phyloP scores from a whole-genome alignment of 225 moss, liverwort and hornwort genomes.

The Physcomitrellopsis africana region DNA sequence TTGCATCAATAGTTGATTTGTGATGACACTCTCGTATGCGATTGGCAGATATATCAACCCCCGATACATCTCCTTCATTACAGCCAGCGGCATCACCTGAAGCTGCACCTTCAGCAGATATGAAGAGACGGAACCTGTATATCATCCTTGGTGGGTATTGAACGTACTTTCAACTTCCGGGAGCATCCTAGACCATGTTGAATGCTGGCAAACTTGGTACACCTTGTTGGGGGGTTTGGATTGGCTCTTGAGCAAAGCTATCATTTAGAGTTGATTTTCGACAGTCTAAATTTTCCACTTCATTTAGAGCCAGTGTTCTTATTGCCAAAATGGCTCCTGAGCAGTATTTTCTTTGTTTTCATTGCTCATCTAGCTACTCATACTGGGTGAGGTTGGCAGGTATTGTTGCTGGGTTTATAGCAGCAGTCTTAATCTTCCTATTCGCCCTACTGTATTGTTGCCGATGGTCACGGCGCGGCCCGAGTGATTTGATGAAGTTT shows the following conservation, averaged over 20 bases:
- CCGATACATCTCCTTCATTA: background rate
- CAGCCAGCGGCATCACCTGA: background rate
- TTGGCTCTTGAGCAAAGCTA: no score
- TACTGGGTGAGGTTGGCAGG: constrained; percentile 27
- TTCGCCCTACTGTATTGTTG: constrained; percentile 31
- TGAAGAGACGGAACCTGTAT: background rate
- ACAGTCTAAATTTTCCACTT: no score
- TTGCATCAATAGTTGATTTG: background rate
- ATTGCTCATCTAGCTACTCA: background rate
- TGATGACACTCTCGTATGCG: background rate
- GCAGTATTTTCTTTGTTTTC: background rate
- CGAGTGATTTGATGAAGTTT: constrained; percentile 26
- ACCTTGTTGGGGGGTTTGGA: background rate
- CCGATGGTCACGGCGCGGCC: constrained; percentile 30
- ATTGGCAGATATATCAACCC: constrained; percentile 13
- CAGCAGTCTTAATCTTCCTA: constrained; percentile 33
- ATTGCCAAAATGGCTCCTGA: background rate
- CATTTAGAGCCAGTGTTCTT: background rate
- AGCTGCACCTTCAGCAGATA: background rate
- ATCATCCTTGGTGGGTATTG: constrained; percentile 35
- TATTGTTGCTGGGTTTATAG: constrained; percentile 29
- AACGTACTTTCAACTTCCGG: background rate
- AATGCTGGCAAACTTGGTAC: background rate
- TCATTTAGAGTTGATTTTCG: no score
- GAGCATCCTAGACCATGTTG: background rate